Evolutionary conservation across 2,329 filamentous ascomycete species (phyloP).

Genomic region (Pseudogymnoascus sp.): DNA sequence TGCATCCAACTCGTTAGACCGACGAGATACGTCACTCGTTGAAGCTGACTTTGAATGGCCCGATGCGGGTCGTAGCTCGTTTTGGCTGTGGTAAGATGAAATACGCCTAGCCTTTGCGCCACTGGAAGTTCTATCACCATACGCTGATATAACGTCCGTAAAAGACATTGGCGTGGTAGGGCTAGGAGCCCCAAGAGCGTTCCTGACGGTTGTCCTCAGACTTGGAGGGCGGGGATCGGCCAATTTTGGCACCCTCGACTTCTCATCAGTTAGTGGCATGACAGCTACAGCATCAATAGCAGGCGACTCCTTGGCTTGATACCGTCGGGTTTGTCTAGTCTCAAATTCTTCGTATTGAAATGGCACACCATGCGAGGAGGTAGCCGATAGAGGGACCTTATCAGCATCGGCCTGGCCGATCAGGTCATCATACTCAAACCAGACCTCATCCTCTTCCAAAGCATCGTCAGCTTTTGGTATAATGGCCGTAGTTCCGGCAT

Average conservation of each 20-base stretch:
- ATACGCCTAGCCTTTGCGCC: constrained; percentile 18
- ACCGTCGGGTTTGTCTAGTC: constrained; percentile 15
- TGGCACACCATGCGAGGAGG: constrained; percentile 47
- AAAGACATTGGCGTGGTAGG: constrained; percentile 37
- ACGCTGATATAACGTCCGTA: constrained; percentile 35
- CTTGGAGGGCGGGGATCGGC: constrained; percentile 32
- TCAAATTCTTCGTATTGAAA: constrained; percentile 47
- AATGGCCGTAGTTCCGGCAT: constrained; percentile 55
- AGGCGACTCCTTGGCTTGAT: constrained; percentile 19
- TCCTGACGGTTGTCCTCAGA: constrained; percentile 43
- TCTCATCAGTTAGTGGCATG: constrained; percentile 15
- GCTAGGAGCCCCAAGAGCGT: constrained; percentile 36
- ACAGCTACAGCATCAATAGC: constrained; percentile 14
- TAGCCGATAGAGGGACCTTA: constrained; percentile 41
- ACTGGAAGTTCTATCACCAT: constrained; percentile 31
- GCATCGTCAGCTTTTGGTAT: constrained; percentile 53
- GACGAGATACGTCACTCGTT: constrained; percentile 17
- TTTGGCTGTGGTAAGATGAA: constrained; percentile 26
- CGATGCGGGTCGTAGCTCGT: constrained; percentile 24
- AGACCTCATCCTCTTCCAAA: constrained; percentile 75
- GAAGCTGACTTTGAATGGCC: constrained; percentile 15
- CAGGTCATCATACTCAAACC: constrained; percentile 82
- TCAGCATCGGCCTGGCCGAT: constrained; percentile 54
- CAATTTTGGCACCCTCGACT: not conserved
- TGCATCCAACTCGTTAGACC: constrained; percentile 9